phyloP scores from a whole-genome alignment of 441 rosid genomes.

The Populus hybrid region DNA sequence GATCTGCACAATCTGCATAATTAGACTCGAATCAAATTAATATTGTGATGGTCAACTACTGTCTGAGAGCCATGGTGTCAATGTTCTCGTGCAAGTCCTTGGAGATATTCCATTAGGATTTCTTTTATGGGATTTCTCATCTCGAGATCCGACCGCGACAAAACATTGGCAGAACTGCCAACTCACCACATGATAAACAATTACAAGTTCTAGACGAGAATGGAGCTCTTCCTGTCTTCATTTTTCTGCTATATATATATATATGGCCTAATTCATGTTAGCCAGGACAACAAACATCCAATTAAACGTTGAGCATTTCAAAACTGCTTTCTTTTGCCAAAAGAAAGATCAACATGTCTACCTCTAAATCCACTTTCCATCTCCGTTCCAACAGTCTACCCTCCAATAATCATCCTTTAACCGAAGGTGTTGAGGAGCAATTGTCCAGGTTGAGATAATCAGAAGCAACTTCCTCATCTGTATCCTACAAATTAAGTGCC shows the following conservation, averaged over 20 bases:
- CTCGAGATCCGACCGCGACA: neutral
- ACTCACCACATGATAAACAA: neutral
- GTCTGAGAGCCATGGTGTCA: neutral
- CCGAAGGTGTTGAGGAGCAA: conserved; percentile 21
- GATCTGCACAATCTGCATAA: neutral
- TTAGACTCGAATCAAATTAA: neutral
- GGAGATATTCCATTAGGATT: neutral
- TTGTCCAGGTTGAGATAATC: conserved; percentile 30
- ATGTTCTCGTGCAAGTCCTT: neutral
- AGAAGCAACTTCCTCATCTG: neutral
- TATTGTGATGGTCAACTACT: neutral
- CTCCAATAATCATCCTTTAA: conserved; percentile 30
- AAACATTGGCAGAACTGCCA: neutral
- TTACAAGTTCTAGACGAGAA: neutral
- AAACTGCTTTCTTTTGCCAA: no score
- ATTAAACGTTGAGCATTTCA: no score
- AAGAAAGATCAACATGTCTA: no score
- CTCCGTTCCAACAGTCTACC: conserved; percentile 27
- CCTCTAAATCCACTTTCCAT: conserved; percentile 13
- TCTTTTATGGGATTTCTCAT: neutral
- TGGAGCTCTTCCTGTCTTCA: neutral
- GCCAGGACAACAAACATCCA: no score
- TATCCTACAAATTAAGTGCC: neutral
- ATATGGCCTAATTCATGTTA: no score
- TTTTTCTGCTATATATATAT: neutral